phyloP scores from a whole-genome alignment of 176 grass and related monocot genomes.

The Paspalum vaginatum region DNA sequence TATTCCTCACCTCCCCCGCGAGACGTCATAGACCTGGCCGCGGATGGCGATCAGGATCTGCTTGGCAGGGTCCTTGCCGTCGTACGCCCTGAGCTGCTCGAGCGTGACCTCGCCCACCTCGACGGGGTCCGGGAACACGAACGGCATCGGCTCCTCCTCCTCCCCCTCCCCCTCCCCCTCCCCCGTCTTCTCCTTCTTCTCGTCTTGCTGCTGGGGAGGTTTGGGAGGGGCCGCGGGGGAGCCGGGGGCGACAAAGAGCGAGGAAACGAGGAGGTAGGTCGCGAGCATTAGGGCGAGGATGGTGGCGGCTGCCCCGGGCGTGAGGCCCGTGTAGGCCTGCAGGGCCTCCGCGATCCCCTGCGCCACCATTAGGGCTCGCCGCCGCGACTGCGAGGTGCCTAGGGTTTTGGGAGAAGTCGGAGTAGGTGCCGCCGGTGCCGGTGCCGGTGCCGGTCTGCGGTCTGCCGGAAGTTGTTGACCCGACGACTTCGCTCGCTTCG shows the following conservation, averaged over 20 bases:
- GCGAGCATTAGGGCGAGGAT: constrained; percentile 80
- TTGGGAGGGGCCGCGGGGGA: not conserved
- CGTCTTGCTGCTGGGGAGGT: constrained; percentile 19
- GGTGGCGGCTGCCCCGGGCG: constrained; percentile 75
- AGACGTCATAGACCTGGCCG: constrained; percentile 86
- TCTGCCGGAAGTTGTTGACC: constrained; percentile 18
- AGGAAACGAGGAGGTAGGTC: constrained; percentile 76
- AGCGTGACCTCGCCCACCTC: constrained; percentile 79
- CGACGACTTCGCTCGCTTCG: constrained; percentile 8
- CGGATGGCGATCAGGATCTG: constrained; percentile 86
- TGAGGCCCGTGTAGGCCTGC: constrained; percentile 78
- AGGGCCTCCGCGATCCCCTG: constrained; percentile 54
- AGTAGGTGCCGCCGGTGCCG: not conserved
- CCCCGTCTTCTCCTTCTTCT: not conserved
- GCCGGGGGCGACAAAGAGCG: constrained; percentile 65
- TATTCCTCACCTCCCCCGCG: constrained; percentile 66
- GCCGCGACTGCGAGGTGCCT: not conserved
- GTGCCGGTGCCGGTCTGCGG: not conserved
- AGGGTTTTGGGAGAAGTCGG: not conserved
- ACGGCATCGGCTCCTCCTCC: constrained; percentile 19
- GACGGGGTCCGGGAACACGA: constrained; percentile 54
- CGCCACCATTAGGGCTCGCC: constrained; percentile 26
- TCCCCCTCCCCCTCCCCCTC: not conserved
- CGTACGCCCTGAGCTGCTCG: constrained; percentile 72
- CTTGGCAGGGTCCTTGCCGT: constrained; percentile 77